Evolutionary conservation across 495 filamentous ascomycete genomes (phyloP).

Genomic region (Daldinia grandis): DNA sequence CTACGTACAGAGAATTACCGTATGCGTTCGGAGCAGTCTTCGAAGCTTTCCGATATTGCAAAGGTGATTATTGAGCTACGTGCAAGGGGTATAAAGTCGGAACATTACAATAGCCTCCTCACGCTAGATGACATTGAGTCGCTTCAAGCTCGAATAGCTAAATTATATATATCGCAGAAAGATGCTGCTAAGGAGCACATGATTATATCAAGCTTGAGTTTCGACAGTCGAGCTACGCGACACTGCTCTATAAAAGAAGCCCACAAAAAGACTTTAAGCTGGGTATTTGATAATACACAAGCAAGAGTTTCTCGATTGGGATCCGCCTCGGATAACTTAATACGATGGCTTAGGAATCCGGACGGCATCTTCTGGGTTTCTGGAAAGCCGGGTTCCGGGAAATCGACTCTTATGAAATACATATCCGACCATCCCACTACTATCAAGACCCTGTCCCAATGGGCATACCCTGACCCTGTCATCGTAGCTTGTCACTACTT

Average conservation of each 20-base stretch:
- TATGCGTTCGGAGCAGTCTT: not conserved
- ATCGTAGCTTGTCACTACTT: slow-evolving; percentile 45
- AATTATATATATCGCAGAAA: not conserved
- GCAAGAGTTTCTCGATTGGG: not conserved
- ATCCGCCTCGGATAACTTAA: not conserved
- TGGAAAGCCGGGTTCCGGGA: slow-evolving; percentile 52
- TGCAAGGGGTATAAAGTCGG: not conserved
- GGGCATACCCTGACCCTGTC: slow-evolving; percentile 22
- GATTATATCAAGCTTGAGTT: slow-evolving; percentile 12
- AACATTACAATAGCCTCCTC: not conserved
- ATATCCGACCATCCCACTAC: slow-evolving; percentile 35
- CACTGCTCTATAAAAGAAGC: slow-evolving; percentile 6
- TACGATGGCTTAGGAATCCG: slow-evolving; percentile 5
- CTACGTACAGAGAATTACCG: not conserved
- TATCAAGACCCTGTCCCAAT: slow-evolving; percentile 10
- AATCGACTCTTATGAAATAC: slow-evolving; percentile 54
- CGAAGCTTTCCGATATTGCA: not conserved
- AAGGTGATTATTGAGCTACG: not conserved
- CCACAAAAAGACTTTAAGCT: slow-evolving; percentile 6
- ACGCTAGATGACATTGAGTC: not conserved
- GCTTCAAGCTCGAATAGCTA: not conserved
- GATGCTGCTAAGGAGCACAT: not conserved
- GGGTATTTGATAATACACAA: slow-evolving; percentile 7
- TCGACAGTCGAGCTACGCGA: not conserved
- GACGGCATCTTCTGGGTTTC: slow-evolving; percentile 47